These are phyloP conservation scores for Debaryomyces sp. DNA, from an alignment of 1,139 yeast genomes.

Conservation along the genomic window DNA sequence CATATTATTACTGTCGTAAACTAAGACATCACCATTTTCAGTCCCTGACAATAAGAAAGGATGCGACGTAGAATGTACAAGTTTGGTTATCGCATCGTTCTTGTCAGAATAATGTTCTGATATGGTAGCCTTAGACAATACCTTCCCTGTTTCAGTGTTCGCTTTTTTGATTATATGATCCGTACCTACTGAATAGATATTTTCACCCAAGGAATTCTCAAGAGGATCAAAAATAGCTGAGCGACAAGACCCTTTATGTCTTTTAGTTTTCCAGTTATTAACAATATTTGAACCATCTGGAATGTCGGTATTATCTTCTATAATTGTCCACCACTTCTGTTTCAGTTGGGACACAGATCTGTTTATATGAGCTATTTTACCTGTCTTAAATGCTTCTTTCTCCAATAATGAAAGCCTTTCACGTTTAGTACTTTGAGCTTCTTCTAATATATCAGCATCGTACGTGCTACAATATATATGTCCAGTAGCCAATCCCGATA, in stretches of 20 bases:
- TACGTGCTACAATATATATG: conserved; percentile 62
- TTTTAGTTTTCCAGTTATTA: conserved; percentile 77
- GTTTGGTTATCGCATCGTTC: conserved; percentile 55
- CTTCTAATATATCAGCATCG: conserved; percentile 48
- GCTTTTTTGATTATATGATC: conserved; percentile 84
- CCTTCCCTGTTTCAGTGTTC: conserved; percentile 72
- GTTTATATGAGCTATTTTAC: conserved; percentile 28
- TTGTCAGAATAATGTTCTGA: conserved; percentile 26
- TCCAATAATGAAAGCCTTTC: conserved; percentile 24
- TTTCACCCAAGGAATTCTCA: conserved; percentile 49
- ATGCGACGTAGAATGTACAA: conserved; percentile 65
- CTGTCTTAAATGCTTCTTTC: conserved; percentile 29
- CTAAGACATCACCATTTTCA: conserved; percentile 68
- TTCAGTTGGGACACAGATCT: conserved; percentile 42
- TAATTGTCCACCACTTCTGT: conserved; percentile 53
- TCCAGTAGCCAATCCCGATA: conserved; percentile 81
- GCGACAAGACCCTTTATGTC: conserved; percentile 91
- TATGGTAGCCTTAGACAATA: conserved; percentile 53
- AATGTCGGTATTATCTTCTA: conserved; percentile 35
- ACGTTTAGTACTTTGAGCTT: conserved; percentile 24
- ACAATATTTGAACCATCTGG: conserved; percentile 35
- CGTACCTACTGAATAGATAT: conserved; percentile 70
- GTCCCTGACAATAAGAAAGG: conserved; percentile 75
- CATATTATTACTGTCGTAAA: conserved; percentile 59
- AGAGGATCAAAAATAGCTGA: conserved; percentile 66